These are phyloP conservation scores for Epithemia pelagica DNA, from an alignment of 108 stramenopile genomes.

Conservation along the genomic window DNA sequence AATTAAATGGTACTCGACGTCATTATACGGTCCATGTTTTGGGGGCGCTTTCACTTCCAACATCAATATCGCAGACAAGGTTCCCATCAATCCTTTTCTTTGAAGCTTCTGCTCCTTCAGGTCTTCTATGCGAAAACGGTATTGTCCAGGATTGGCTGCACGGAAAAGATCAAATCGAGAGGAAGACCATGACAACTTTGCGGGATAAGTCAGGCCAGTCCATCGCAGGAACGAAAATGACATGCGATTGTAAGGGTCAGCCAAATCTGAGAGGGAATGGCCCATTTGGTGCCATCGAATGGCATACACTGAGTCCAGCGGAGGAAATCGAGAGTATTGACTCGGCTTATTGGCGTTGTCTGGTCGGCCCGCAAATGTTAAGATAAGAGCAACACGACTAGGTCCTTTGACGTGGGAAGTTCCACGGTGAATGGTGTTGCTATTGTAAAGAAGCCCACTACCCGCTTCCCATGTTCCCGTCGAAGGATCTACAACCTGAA, in stretches of 20 bases:
- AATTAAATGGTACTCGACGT: background rate
- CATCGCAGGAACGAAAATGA: background rate
- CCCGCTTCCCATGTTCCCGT: background rate
- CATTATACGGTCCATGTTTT: background rate
- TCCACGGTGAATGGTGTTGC: conserved; percentile 2
- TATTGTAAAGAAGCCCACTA: background rate
- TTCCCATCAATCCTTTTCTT: background rate
- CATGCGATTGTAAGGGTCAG: background rate
- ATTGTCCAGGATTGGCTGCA: background rate
- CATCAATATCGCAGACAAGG: background rate
- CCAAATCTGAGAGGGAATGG: background rate
- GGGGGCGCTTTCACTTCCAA: background rate
- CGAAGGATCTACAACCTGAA: background rate
- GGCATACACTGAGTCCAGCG: background rate
- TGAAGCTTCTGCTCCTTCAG: background rate
- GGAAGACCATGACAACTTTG: background rate
- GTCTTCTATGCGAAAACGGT: background rate
- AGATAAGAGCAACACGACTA: conserved; percentile 12
- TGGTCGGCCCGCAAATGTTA: conserved; percentile 16
- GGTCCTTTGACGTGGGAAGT: conserved; percentile 6
- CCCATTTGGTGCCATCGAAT: conserved; percentile 4
- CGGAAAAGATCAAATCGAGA: background rate
- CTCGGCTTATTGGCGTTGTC: background rate
- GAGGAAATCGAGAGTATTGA: background rate
- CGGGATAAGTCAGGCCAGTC: background rate